phyloP scores from a whole-genome alignment of 441 rosid species.

The Gossypium gossypioides region DNA sequence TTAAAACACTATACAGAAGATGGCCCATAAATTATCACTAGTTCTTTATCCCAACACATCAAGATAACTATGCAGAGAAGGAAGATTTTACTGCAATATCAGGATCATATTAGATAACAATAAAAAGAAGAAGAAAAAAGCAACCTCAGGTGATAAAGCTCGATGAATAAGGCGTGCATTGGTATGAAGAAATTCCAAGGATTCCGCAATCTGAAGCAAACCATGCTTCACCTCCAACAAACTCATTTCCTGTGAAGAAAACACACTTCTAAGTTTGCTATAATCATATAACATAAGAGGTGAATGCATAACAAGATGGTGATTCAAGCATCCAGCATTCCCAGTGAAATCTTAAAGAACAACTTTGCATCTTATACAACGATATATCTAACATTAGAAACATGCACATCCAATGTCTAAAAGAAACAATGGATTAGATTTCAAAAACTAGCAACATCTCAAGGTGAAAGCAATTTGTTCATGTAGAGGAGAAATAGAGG shows the following conservation, averaged over 20 bases:
- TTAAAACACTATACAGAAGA: background rate
- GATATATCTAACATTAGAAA: background rate
- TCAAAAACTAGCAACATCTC: background rate
- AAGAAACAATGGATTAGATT: background rate
- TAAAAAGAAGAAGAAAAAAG: conserved; percentile 6
- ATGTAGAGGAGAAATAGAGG: background rate
- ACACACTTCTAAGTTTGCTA: conserved; percentile 11
- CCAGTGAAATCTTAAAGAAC: background rate
- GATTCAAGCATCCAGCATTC: background rate
- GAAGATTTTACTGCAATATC: background rate
- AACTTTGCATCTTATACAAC: background rate
- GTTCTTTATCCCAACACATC: background rate
- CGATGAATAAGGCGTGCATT: conserved; percentile 80
- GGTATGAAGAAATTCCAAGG: conserved; percentile 84
- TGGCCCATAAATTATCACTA: background rate
- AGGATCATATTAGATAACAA: background rate
- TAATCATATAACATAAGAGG: background rate
- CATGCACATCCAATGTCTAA: background rate
- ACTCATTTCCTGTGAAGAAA: conserved; percentile 66
- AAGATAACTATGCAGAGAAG: background rate
- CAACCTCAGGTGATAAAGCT: conserved; percentile 83
- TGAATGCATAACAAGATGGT: background rate
- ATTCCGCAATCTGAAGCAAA: conserved; percentile 76
- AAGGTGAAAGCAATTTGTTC: background rate
- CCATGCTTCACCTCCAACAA: conserved; percentile 96